phyloP scores from a whole-genome alignment of 345 rosid species.

The Eucalyptus curtisii region DNA sequence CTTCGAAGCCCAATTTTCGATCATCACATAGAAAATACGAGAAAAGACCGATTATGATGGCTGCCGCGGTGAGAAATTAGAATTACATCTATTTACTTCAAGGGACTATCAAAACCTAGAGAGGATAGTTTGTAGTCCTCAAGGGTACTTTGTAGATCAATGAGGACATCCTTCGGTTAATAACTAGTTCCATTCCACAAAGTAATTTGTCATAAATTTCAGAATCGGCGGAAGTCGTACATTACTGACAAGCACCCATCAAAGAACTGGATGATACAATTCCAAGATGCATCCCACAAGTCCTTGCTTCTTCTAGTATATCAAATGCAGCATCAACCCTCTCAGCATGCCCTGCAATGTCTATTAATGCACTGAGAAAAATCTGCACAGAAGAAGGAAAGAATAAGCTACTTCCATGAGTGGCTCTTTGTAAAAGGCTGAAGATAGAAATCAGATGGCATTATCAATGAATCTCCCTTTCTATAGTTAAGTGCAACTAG shows the following conservation, averaged over 20 bases:
- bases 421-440: neutral
- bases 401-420: neutral
- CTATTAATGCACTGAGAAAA: constrained; percentile 78
- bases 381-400: constrained; percentile 28
- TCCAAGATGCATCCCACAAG: constrained; percentile 50
- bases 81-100: neutral
- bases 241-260: constrained; percentile 99
- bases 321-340: constrained; percentile 71
- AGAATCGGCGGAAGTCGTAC: constrained; percentile 26
- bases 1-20: neutral
- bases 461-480: neutral
- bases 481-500: neutral
- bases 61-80: neutral
- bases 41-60: neutral
- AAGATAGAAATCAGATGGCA: neutral
- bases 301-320: constrained; percentile 50
- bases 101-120: neutral
- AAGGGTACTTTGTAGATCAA: neutral
- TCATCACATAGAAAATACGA: neutral
- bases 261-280: constrained; percentile 78
- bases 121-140: neutral
- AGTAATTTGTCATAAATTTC: neutral
- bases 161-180: neutral
- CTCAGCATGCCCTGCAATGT: constrained; percentile 81
- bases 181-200: neutral